A percentile compares a stretch with the other conserved stretches of the same genome.
phyloP scores from a whole-genome alignment of 1,284 basidiomycete species.

The Melampsora larici-populina region DNA sequence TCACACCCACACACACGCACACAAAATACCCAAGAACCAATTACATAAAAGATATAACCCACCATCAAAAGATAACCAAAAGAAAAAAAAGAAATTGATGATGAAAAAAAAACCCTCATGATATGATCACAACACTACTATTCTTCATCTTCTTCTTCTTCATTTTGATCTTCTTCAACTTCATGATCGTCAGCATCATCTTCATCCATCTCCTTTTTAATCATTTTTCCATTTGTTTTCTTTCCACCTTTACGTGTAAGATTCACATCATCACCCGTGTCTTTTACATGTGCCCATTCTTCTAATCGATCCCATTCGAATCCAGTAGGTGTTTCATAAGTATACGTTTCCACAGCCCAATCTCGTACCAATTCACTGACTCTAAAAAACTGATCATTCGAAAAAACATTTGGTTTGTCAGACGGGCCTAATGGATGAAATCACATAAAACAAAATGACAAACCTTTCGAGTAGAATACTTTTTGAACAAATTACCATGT shows the following conservation, averaged over 20 bases:
- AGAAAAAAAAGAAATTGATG: background rate
- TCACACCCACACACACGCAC: background rate
- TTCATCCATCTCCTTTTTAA: background rate
- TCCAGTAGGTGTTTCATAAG: slow-evolving; percentile 31
- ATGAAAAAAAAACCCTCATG: background rate
- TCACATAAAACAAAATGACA: background rate
- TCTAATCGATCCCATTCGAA: slow-evolving; percentile 36
- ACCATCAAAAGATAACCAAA: background rate
- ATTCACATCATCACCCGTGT: background rate
- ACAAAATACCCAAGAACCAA: background rate
- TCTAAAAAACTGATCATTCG: slow-evolving; percentile 23
- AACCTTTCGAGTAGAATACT: slow-evolving; percentile 41
- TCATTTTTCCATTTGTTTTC: background rate
- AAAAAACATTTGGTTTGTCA: background rate
- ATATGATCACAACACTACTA: background rate
- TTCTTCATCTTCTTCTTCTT: background rate
- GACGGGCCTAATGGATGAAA: background rate
- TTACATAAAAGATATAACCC: background rate
- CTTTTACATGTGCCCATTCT: slow-evolving; percentile 12
- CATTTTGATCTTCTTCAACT: background rate
- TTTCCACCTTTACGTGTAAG: background rate
- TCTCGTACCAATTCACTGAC: slow-evolving; percentile 37
- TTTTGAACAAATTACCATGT: slow-evolving; percentile 37
- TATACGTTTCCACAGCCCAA: slow-evolving; percentile 34
- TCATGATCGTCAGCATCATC: background rate